A percentile compares a stretch with the other conserved stretches of the same genome.
Evolutionary conservation across 371 early-diverging fungal genomes (phyloP).

Genomic region (Rhizomucor pusillus): DNA sequence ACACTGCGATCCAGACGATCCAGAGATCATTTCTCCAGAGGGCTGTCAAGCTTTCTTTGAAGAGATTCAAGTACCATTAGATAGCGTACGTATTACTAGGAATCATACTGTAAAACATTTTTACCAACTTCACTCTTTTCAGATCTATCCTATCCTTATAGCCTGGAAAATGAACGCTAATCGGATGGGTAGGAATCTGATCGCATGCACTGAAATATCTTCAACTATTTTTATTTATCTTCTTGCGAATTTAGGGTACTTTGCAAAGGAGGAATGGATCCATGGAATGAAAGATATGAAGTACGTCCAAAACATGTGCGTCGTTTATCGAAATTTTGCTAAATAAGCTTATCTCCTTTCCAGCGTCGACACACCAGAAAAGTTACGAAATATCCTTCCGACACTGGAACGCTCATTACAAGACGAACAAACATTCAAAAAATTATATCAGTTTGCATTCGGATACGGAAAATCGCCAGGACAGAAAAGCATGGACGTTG

Average conservation of each 20-base stretch:
- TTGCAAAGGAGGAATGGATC: slow-evolving; percentile 20
- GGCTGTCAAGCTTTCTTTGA: slow-evolving; percentile 35
- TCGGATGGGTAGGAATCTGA: slow-evolving; percentile 28
- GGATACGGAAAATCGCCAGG: slow-evolving; percentile 31
- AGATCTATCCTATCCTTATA: slow-evolving; percentile 31
- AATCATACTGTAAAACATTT: not conserved
- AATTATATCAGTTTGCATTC: slow-evolving; percentile 32
- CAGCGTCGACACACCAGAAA: slow-evolving; percentile 18
- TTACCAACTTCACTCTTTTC: not conserved
- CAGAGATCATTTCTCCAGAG: slow-evolving; percentile 27
- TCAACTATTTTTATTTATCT: not conserved
- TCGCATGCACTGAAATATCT: not conserved
- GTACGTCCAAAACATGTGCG: slow-evolving; percentile 1
- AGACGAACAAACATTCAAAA: slow-evolving; percentile 17
- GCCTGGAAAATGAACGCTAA: slow-evolving; percentile 36
- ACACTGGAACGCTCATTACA: slow-evolving; percentile 7
- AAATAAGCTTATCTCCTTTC: not conserved
- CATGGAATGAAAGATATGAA: slow-evolving; percentile 6
- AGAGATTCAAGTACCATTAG: slow-evolving; percentile 29
- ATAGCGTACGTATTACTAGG: slow-evolving; percentile 21
- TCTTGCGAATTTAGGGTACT: slow-evolving; percentile 10
- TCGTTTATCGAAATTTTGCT: not conserved
- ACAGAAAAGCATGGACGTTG: slow-evolving; percentile 45
- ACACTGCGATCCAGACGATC: slow-evolving; percentile 24
- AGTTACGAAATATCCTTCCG: slow-evolving; percentile 13